Evolutionary conservation across 768 basidiomycete species (phyloP).

Genomic region (Amanita inopinata): DNA sequence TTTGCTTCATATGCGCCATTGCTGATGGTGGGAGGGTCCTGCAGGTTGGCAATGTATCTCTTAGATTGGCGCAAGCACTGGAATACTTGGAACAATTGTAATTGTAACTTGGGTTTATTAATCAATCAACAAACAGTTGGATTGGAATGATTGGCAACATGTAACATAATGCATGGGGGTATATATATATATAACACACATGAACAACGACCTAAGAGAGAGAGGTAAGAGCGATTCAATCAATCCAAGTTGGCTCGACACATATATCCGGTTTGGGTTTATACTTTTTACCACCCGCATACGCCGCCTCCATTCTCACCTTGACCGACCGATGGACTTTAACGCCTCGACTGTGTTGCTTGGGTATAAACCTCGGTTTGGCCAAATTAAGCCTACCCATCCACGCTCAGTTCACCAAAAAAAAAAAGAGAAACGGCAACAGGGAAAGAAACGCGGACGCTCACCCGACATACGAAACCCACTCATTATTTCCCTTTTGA

Average conservation of each 20-base stretch:
- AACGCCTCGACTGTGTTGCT: constrained; percentile 28
- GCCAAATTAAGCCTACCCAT: constrained; percentile 32
- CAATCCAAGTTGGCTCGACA: constrained; percentile 27
- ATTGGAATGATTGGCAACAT: neutral
- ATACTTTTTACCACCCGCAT: constrained; percentile 24
- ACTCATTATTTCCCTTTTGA: constrained; percentile 27
- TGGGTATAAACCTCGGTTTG: constrained; percentile 28
- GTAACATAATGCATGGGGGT: no score
- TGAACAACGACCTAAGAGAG: neutral
- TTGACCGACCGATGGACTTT: constrained; percentile 45
- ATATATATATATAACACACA: neutral
- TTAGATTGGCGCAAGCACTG: neutral
- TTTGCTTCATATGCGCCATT: no score
- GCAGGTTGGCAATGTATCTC: no score
- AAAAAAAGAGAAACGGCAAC: no score
- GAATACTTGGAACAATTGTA: neutral
- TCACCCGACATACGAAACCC: constrained; percentile 26
- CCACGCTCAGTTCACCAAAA: no score
- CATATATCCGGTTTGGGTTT: constrained; percentile 17
- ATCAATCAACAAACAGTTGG: no score
- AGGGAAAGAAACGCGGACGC: no score
- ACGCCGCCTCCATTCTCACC: constrained; percentile 43
- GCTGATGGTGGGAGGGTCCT: no score
- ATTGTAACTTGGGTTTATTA: neutral
- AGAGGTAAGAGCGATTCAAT: constrained; percentile 13